Percentiles rank a stretch among this genome's conserved stretches.
phyloP scores from a whole-genome alignment of 768 basidiomycete genomes.

The Mycena sanguinolenta region DNA sequence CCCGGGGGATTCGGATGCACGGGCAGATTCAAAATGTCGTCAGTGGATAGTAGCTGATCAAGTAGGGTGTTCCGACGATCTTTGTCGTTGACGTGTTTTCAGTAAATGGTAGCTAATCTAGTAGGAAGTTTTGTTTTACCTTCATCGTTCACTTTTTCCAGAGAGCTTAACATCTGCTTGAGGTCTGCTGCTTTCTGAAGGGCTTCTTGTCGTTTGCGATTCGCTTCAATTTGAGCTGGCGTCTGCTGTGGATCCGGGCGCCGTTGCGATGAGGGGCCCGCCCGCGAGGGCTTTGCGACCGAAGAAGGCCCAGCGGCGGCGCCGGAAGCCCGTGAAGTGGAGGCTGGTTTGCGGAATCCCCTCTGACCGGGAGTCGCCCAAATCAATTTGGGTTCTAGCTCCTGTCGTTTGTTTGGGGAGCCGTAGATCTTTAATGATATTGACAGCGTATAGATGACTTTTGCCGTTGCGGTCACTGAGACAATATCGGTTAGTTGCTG shows the following conservation, averaged over 20 bases:
- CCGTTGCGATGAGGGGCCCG: conserved; percentile 37
- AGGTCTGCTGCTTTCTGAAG: conserved; percentile 76
- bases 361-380: conserved; percentile 83
- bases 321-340: conserved; percentile 29
- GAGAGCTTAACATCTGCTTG: conserved; percentile 67
- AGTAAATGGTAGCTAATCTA: conserved; percentile 75
- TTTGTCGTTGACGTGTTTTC: conserved; percentile 87
- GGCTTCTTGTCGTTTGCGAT: conserved; percentile 64
- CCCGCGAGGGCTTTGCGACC: conserved; percentile 21
- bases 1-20: conserved; percentile 81
- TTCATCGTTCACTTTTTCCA: conserved; percentile 87
- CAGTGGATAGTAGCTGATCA: conserved; percentile 74
- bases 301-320: conserved; percentile 23
- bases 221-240: conserved; percentile 57
- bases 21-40: conserved; percentile 82
- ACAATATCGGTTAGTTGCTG: not conserved
- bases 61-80: conserved; percentile 77
- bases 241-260: conserved; percentile 37
- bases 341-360: conserved; percentile 58
- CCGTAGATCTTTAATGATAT: conserved; percentile 79
- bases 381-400: conserved; percentile 73
- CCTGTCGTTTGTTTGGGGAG: conserved; percentile 66
- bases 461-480: conserved; percentile 11
- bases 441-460: conserved; percentile 62
- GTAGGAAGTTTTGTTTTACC: conserved; percentile 77